Conservation (phyloP, 2,329 filamentous ascomycete genomes). For the Fusarium sambucinum region DNA sequence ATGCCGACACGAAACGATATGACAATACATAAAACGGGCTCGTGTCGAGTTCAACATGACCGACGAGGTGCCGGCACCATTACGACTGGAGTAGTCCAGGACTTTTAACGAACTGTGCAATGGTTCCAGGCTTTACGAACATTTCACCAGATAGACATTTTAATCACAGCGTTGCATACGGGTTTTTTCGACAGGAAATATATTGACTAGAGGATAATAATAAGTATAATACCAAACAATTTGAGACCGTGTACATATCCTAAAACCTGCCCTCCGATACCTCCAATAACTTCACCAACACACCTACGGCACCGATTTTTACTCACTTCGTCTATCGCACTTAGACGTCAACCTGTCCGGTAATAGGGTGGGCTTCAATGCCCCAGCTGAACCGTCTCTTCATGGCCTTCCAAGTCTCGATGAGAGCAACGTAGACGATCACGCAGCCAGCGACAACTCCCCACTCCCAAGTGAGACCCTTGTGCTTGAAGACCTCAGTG, state of each 20-base stretch:
- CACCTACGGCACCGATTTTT: slow-evolving; percentile 2
- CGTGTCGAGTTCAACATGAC: slow-evolving; percentile 12
- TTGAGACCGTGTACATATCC: slow-evolving; percentile 46
- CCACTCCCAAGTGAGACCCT: slow-evolving; percentile 78
- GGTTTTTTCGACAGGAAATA: slow-evolving; percentile 46
- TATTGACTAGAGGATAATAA: slow-evolving; percentile 50
- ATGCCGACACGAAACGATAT: slow-evolving; percentile 1
- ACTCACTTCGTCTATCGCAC: not conserved
- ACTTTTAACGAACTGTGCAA: slow-evolving; percentile 15
- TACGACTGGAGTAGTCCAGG: slow-evolving; percentile 19
- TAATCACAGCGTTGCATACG: slow-evolving; percentile 39
- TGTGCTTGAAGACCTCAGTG: slow-evolving; percentile 75
- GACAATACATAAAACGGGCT: slow-evolving; percentile 2
- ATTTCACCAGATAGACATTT: slow-evolving; percentile 38
- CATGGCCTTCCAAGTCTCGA: slow-evolving; percentile 77
- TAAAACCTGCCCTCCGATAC: slow-evolving; percentile 49
- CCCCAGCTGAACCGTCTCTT: slow-evolving; percentile 66
- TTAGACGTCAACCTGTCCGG: slow-evolving; percentile 40
- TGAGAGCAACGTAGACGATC: slow-evolving; percentile 69
- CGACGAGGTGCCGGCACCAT: slow-evolving; percentile 39
- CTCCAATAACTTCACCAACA: slow-evolving; percentile 15
- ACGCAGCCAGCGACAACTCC: slow-evolving; percentile 72
- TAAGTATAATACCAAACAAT: slow-evolving; percentile 47
- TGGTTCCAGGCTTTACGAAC: slow-evolving; percentile 28
- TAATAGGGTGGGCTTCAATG: slow-evolving; percentile 42